phyloP scores from a whole-genome alignment of 2,329 filamentous ascomycete genomes.

The Thielaviopsis cerberus region DNA sequence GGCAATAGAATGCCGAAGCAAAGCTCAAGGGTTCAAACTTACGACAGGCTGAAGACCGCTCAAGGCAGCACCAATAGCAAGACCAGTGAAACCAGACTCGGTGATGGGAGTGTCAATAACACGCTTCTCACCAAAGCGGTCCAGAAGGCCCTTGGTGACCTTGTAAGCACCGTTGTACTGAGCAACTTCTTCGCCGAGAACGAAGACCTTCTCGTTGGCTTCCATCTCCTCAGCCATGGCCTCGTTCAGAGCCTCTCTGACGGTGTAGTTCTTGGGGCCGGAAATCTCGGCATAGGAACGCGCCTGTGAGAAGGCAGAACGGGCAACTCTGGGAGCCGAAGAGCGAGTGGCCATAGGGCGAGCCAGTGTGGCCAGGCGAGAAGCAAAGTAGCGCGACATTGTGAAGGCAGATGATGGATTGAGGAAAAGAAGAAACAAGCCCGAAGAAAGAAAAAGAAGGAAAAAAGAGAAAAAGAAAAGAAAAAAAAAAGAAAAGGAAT shows the following conservation, averaged over 20 bases:
- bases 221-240: conserved; percentile 95
- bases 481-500: background rate
- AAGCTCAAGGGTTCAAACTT: conserved; percentile 25
- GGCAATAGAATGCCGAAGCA: background rate
- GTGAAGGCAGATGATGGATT: background rate
- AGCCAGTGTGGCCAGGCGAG: conserved; percentile 11
- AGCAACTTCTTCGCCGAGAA: conserved; percentile 93
- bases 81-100: conserved; percentile 83
- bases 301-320: conserved; percentile 21
- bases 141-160: conserved; percentile 91
- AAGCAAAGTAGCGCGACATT: conserved; percentile 11
- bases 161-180: conserved; percentile 99
- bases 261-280: conserved; percentile 79
- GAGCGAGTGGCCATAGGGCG: conserved; percentile 7
- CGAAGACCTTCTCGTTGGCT: conserved; percentile 81
- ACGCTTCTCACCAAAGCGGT: conserved; percentile 91
- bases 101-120: conserved; percentile 98
- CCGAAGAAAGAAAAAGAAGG: background rate
- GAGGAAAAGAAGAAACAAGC: background rate
- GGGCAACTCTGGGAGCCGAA: conserved; percentile 8
- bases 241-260: conserved; percentile 94
- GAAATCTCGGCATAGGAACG: conserved; percentile 36
- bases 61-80: conserved; percentile 85
- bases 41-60: conserved; percentile 87
- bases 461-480: conserved; percentile 1